Evolutionary conservation across 129 eudicot species (phyloP).

Genomic region (Dittrichia graveolens): DNA sequence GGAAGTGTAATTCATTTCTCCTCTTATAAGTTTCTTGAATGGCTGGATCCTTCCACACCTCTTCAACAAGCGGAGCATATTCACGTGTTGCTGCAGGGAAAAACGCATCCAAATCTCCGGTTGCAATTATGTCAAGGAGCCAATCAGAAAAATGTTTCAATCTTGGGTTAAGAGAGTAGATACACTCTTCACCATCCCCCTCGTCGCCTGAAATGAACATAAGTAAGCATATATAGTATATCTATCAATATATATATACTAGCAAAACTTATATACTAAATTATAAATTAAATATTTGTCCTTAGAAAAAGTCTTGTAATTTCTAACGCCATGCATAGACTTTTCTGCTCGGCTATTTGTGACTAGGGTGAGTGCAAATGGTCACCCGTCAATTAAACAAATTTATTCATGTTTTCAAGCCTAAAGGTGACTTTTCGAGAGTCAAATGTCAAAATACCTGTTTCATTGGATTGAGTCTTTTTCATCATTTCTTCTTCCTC

Average conservation of each 20-base stretch:
- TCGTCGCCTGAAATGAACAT: slow-evolving; percentile 47
- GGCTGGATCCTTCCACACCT: slow-evolving; percentile 98
- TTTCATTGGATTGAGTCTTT: slow-evolving; percentile 35
- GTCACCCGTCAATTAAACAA: too few species aligned
- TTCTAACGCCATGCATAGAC: too few species aligned
- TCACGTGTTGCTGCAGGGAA: slow-evolving; percentile 99
- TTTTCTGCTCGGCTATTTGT: too few species aligned
- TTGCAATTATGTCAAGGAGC: slow-evolving; percentile 95
- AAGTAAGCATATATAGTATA: too few species aligned
- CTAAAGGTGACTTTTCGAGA: background rate
- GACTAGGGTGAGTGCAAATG: too few species aligned
- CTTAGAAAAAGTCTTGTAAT: too few species aligned
- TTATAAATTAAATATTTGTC: too few species aligned
- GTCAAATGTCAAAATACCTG: slow-evolving; percentile 42
- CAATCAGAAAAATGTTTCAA: slow-evolving; percentile 94
- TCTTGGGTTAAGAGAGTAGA: slow-evolving; percentile 77
- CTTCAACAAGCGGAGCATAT: slow-evolving; percentile 95
- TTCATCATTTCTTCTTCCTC: slow-evolving; percentile 75
- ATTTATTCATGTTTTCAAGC: too few species aligned
- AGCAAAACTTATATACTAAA: too few species aligned
- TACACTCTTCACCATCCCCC: slow-evolving; percentile 48
- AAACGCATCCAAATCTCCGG: slow-evolving; percentile 95
- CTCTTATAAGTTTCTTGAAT: slow-evolving; percentile 87
- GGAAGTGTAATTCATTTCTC: slow-evolving; percentile 82
- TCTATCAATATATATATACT: too few species aligned